These are phyloP conservation scores for Rosellinia necatrix DNA, from an alignment of 2,329 filamentous ascomycete genomes.

Conservation along the genomic window DNA sequence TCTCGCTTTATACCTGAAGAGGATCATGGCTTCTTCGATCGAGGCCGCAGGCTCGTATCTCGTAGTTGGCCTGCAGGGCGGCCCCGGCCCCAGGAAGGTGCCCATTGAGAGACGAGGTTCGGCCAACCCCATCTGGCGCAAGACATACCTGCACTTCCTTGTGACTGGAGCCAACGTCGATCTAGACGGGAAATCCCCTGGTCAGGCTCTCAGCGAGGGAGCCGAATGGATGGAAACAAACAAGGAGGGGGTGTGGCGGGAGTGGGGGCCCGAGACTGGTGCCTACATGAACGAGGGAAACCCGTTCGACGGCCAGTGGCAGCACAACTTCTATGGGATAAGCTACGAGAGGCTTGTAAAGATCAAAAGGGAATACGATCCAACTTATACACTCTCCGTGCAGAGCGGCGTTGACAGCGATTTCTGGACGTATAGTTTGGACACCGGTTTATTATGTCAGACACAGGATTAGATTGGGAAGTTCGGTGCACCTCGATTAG, in stretches of 20 bases:
- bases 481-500: too few species aligned
- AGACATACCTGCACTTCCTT: background rate
- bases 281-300: background rate
- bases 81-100: background rate
- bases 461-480: too few species aligned
- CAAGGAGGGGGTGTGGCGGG: background rate
- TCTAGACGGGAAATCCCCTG: background rate
- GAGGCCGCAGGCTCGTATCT: background rate
- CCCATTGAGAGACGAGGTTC: background rate
- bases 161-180: background rate
- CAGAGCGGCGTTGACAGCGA: background rate
- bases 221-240: background rate
- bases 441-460: background rate
- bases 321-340: background rate
- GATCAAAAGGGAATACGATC: conserved; percentile 1
- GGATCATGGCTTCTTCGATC: background rate
- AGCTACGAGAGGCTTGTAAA: background rate
- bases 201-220: background rate
- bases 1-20: background rate
- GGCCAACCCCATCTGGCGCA: background rate
- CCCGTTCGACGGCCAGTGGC: background rate
- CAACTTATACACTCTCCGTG: conserved; percentile 1
- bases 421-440: background rate
- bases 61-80: background rate
- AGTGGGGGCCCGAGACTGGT: background rate